phyloP scores from a whole-genome alignment of 345 rosid species.

The Lepidium aucheri region DNA sequence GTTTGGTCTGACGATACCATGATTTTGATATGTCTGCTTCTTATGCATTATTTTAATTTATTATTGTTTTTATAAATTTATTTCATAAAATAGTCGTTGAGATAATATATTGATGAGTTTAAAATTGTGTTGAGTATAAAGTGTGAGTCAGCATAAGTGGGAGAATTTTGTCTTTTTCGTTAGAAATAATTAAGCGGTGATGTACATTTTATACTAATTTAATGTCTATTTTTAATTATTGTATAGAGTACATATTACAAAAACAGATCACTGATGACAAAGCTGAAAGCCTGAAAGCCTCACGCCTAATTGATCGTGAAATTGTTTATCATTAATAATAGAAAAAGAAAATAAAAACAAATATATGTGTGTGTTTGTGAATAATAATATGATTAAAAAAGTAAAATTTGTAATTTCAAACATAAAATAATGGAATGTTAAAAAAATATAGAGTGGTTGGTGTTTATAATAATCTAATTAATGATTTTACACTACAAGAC shows the following conservation, averaged over 20 bases:
- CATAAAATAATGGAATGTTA: too few relatives aligned
- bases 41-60: background rate
- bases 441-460: too few relatives aligned
- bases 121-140: background rate
- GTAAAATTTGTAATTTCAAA: too few relatives aligned
- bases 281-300: constrained; percentile 2
- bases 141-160: constrained; percentile 18
- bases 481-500: too few relatives aligned
- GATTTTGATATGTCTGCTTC: background rate
- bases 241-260: background rate
- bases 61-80: background rate
- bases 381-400: too few relatives aligned
- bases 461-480: too few relatives aligned
- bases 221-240: background rate
- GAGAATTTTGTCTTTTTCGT: constrained; percentile 6
- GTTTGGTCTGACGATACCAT: constrained; percentile 4
- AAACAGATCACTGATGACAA: background rate
- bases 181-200: constrained; percentile 6
- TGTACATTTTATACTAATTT: background rate
- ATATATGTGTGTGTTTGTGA: too few relatives aligned
- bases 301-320: constrained; percentile 5
- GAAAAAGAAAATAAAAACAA: too few relatives aligned
- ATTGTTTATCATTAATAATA: background rate
- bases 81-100: background rate
- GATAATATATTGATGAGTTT: background rate